A percentile compares a stretch with the other conserved stretches of the same genome.
These are phyloP conservation scores for Rostrohypoxylon terebratum DNA, from an alignment of 495 filamentous ascomycete species.

Conservation along the genomic window DNA sequence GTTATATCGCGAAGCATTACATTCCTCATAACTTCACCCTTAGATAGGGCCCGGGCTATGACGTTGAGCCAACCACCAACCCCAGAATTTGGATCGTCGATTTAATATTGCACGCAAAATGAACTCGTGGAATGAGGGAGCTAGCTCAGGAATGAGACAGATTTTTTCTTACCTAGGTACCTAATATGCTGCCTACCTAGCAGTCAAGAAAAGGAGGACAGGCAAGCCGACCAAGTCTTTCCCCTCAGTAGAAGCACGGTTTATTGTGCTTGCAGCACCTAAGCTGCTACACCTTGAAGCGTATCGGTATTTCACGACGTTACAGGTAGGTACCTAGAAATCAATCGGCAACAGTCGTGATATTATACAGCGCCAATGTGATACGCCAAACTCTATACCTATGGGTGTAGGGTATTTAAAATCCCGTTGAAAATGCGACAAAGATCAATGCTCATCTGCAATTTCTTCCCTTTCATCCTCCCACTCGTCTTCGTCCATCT, in stretches of 20 bases:
- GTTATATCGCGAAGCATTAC: not conserved
- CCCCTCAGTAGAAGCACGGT: no score
- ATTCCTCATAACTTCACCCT: not conserved
- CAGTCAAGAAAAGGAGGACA: no score
- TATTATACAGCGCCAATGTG: slow-evolving; percentile 13
- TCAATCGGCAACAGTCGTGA: not conserved
- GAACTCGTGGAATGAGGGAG: not conserved
- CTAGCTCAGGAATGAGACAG: not conserved
- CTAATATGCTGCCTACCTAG: no score
- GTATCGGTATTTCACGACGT: not conserved
- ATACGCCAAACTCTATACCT: slow-evolving; percentile 23
- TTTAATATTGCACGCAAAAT: no score
- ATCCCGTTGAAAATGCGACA: not conserved
- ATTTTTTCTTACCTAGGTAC: not conserved
- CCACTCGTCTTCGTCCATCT: slow-evolving; percentile 66
- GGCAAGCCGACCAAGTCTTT: not conserved
- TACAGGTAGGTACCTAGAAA: not conserved
- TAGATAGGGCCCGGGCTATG: not conserved
- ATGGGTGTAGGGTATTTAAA: slow-evolving; percentile 4
- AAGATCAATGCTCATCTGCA: slow-evolving; percentile 36
- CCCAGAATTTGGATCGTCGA: no score
- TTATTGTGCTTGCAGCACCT: no score
- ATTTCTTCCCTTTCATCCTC: slow-evolving; percentile 65
- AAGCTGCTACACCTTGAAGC: not conserved
- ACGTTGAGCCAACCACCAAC: no score